Base-by-base conservation (phyloP, 2,329 filamentous ascomycete species). In the Phialocephala subalpina region DNA sequence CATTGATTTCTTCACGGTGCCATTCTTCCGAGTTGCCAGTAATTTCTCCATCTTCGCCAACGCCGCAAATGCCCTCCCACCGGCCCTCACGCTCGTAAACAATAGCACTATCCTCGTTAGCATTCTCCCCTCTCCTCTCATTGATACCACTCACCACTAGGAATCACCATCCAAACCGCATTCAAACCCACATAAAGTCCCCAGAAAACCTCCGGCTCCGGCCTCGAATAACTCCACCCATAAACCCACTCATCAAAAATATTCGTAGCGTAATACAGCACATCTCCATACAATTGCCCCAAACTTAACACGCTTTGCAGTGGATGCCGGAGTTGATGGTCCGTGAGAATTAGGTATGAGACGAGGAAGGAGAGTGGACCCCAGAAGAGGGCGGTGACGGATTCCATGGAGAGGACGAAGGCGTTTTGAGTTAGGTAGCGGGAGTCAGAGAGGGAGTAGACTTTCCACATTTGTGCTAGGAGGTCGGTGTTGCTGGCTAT, bases 21-120 rank as follows among this genome's bases (percentile, higher is more conserved):
- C 25, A 6, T 53, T 53, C 18, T 25, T n/a, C n/a, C n/a, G n/a
- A n/a, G n/a, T 29, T 11, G 11, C 18, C 25, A 53, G 16, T 25
- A 53, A 22, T 18, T 18, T 53, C 25, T 53, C 49, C 49, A 53
- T 53, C 49, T 53, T 53, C 49, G 49, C 49, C 49, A 53, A 53
- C 12, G 49, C 49, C 12, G 49, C 25, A 53, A 33, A 53, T 29
- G 49, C 22, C 22, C 25, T 53, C 14, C 49, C 49, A 53, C 49
- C 29, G 4, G 49, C 49, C 14, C 49, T 29, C 9, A 53, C 18
- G 29, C 49, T 53, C 12, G 49, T 16, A 18, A 20, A 53, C 2
- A 53, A 11, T 7, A 53, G 49, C 18, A 29, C 49, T 53, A 33
- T 2, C 7, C 2, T 25, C 14, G 29, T 53, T 53, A 53, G 49